These are phyloP conservation scores for Cryptosporidium parvum DNA, from an alignment of 169 alveolate species.

Conservation along the genomic window DNA sequence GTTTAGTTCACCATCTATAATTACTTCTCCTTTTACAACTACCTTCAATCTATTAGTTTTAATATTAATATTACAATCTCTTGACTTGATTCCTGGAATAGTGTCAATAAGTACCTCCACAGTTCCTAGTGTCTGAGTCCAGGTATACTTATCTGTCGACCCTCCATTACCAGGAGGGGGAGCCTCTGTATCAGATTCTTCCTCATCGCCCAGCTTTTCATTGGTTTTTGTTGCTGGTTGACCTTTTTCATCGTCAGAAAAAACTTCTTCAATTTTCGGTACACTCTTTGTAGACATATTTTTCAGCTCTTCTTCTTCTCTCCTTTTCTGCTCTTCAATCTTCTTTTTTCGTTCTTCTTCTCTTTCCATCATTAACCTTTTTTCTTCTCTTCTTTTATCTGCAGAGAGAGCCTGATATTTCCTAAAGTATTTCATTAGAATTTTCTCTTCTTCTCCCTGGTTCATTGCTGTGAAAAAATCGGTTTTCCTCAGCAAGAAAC, in stretches of 20 bases:
- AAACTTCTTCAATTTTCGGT: constrained; percentile 79
- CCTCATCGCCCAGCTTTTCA: constrained; percentile 75
- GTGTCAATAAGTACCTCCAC: constrained; percentile 81
- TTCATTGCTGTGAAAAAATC: constrained; percentile 91
- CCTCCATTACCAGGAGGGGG: constrained; percentile 91
- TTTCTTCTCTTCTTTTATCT: constrained; percentile 77
- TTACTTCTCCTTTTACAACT: constrained; percentile 80
- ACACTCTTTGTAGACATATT: constrained; percentile 7
- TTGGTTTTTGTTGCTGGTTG: constrained; percentile 24
- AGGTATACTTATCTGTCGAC: constrained; percentile 89
- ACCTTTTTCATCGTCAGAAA: constrained; percentile 78
- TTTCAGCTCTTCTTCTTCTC: constrained; percentile 78
- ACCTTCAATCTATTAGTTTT: constrained; percentile 81
- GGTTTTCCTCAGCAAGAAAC: constrained; percentile 95
- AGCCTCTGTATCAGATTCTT: constrained; percentile 75
- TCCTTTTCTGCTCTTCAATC: constrained; percentile 81
- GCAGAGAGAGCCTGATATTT: constrained; percentile 80
- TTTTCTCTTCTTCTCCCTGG: constrained; percentile 81
- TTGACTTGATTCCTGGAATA: constrained; percentile 78
- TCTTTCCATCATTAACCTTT: constrained; percentile 79
- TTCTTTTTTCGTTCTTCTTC: constrained; percentile 81
- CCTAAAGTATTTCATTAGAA: constrained; percentile 80
- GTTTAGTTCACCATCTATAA: constrained; percentile 91
- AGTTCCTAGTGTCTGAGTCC: constrained; percentile 91
- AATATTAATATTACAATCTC: constrained; percentile 78